Base-by-base conservation (phyloP, 768 basidiomycete genomes). In the Phlebiopsis gigantea region DNA sequence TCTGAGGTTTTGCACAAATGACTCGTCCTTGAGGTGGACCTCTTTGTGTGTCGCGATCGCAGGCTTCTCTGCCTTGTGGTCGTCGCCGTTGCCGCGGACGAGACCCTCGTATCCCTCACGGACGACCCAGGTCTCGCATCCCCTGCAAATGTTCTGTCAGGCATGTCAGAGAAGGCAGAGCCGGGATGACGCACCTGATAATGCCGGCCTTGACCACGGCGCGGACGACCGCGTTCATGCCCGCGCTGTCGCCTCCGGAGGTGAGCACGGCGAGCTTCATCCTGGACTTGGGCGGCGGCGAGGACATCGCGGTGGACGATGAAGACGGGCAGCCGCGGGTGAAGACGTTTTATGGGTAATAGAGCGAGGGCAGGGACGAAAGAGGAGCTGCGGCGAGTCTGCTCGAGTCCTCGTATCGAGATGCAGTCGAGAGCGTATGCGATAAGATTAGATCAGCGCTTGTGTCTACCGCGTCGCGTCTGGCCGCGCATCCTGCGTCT, bases 31-130 rank as follows among this genome's bases (percentile, higher is more conserved):
- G 59, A 67, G 65, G 22, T 59, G 34, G 26, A 61, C 58, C 25
- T 64, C 62, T 29, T 60, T 53, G 24, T 24, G 63, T 53, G 59
- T 59, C 68, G 64, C 63, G 59, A 66, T 24, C 5, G 55, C 1
- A 17, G 39, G 58, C 46, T 61, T 64, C n/a, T 67, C 71, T 30
- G 69, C 44, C 26, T 55, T 63, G 59, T 56, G 58, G 56, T 25
- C 62, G 25, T 78, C 75, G 2, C 74, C 68, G 71, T 95, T 98
- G n/a, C 97, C 97, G 56, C 88, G 83, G 10, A 99, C 95, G 58
- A 98, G 86, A 22, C 97, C 97, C 69, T 98, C 95, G 76, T 98
- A 99, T 39, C 97, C 97, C 74, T 99, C 97, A 34, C 97, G 90
- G 57, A 99, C 91, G 60, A 98, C 85, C 79, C 86, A 99, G 14